Base-by-base conservation (phyloP, 2,329 filamentous ascomycete genomes). In the Coniochaeta ligniaria region DNA sequence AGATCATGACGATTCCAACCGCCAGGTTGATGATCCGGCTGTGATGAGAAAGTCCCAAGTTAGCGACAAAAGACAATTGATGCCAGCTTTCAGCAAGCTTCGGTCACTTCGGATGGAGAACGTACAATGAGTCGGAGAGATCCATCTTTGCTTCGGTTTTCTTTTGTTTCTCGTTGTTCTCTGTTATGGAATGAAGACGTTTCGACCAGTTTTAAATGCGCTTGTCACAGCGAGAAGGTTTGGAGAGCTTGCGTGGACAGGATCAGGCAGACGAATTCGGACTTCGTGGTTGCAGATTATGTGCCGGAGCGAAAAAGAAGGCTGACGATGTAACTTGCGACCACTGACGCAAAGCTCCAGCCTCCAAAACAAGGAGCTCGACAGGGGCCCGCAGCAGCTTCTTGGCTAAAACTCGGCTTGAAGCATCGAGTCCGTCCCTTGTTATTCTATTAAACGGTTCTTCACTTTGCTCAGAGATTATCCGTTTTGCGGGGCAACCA, bases 21-120 rank as follows among this genome's bases (percentile, higher is more conserved):
- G 81, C 91, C 75, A 99, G 82, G 83, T 99, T 99, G 75, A 96
- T 91, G 72, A 98, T 86, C 72, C 95, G 95, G 80, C 95, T 98
- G 74, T 12, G 62, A 59, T 59, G 56, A 65, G 68, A 63, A 60
- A 35, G 24, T 52, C 28, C 20, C 36, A 59, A 57, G 69, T 79
- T 71, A 79, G 75, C 71, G 62, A 63, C 22, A 17, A 11, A 57
- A 12, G 12, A 9, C 41, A 50, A 55, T 55, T 22, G 22, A 12
- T n/a, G 33, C 33, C 58, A 26, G 55, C 36, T 26, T 26, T 22
- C 22, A 52, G 24, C 47, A 17, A 52, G 47, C 47, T 52, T 28
- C 47, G 12, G 12, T 17, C 26, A 12, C 52, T 22, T 62, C 61
- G 59, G 64, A 52, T 31, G 57, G 7, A 33, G 56, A 64, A 83